A percentile compares a stretch with the other conserved stretches of the same genome.
Evolutionary conservation across 2,329 filamentous ascomycete genomes (phyloP).

Genomic region (Trichoderma oligosporum): DNA sequence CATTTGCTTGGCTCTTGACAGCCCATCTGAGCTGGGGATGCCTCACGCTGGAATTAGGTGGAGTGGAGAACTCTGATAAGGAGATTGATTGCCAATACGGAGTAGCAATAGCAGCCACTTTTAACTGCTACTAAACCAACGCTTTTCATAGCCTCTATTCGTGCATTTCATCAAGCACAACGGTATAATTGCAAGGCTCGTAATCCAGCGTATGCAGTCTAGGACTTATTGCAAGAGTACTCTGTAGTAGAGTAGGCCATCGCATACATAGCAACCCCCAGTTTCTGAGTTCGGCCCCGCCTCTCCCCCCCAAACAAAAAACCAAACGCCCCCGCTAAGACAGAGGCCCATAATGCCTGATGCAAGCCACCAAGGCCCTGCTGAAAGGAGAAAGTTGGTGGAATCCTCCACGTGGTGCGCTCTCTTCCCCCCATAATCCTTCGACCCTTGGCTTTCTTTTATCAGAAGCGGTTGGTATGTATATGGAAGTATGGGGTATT

Average conservation of each 20-base stretch:
- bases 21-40: not conserved
- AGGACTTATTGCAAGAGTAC: too few species aligned
- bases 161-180: not conserved
- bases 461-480: too few species aligned
- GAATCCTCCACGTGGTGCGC: not conserved
- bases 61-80: constrained; percentile 15
- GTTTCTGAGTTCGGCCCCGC: too few species aligned
- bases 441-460: too few species aligned
- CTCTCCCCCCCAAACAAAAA: not conserved
- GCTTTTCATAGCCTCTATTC: not conserved
- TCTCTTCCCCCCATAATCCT: not conserved
- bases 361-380: constrained; percentile 4
- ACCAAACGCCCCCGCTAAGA: too few species aligned
- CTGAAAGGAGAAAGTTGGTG: not conserved
- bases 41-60: constrained; percentile 10
- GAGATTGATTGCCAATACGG: not conserved
- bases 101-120: not conserved
- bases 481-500: too few species aligned
- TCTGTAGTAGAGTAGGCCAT: too few species aligned
- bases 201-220: too few species aligned
- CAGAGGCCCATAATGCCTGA: not conserved
- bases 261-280: too few species aligned
- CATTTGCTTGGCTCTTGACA: not conserved
- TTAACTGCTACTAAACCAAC: not conserved
- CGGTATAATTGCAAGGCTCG: too few species aligned